Base-by-base conservation (phyloP, 2,329 filamentous ascomycete species). In the Coniochaeta sp. region DNA sequence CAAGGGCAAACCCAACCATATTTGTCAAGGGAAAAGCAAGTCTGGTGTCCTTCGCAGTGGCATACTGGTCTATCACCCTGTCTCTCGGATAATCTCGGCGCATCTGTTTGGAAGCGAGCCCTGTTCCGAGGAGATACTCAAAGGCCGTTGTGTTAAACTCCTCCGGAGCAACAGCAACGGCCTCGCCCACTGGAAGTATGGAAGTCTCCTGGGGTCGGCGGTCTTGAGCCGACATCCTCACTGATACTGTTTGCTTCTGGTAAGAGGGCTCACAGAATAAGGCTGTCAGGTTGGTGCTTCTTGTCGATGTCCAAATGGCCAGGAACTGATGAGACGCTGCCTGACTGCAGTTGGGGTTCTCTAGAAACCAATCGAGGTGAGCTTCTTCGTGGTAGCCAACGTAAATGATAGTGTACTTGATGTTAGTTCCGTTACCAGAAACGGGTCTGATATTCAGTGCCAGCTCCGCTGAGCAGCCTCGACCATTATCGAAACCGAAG, bases 191-290 rank as follows among this genome's bases (percentile, higher is more conserved):
- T 0, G 64, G 11, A 0, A 63, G 28, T 0, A 72, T 43, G 0
- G 60, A 63, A 0, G 34, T 34, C 0, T 62, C 57, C 1, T 64
- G 2, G 0, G 70, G 72, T 1, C 59, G 58, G 0, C 62, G 34
- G 0, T 33, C 63, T 0, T 14, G 0, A 0, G 68, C 61, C 1
- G 60, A 58, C 0, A 85, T 70, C 0, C 72, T 78, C 0, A 78
- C 76, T 0, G 68, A 66, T 0, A 81, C 79, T 0, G 69, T 14
- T 43, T 82, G 79, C n/a, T 73, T 70, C 57, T 74, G 77, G 60
- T 84, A 86, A 0, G 36, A 64, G 0, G 79, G 61, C 24, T 76
- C 67, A 56, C 80, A 83, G 56, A 76, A 83, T 0, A 77, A 24
- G 0, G 73, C 72, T 0, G 74, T 77, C 0, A 73, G 60, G 14